Base-by-base conservation (phyloP, 2,329 filamentous ascomycete species). In the Xylaria sp. region DNA sequence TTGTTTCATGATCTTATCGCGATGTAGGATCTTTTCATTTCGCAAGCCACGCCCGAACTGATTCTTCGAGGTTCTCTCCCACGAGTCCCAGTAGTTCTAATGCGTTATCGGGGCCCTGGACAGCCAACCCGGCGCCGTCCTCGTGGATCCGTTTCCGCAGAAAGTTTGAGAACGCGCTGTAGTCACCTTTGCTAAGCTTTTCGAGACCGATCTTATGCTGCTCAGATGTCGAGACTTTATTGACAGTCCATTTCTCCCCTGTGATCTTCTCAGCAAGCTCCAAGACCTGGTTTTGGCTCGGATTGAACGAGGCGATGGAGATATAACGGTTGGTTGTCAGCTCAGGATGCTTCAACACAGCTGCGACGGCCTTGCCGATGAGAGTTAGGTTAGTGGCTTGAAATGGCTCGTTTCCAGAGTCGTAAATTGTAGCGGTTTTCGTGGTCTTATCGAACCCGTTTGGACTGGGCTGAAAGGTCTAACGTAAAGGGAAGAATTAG, bases 251-350 rank as follows among this genome's bases (percentile, higher is more conserved):
- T 68, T 85, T 85, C 21, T 79, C 74, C 1, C 84, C 84, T 0
- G 85, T 86, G 12, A 83, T 78, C 65, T 85, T 83, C 77, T 92
- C 87, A 2, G 87, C 78, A 0, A 83, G 75, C 13, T 79, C 77
- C 1, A 91, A 75, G 1, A 92, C 78, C 70, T 91, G 82, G 21
- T 86, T 86, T 77, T 91, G 88, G 1, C 85, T 84, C 0, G 85
- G 83, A 35, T 84, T 84, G 72, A 90, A 87, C 0, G 85, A 88
- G 2, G 87, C 84, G 18, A 91, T 79, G 60, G 83, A 84, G 35
- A 92, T 76, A 75, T 88, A 87, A 69, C 85, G 82, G 76, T 91
- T 91, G 42, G 82, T 84, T 0, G 87, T 90, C 66, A 83, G 1
- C 83, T 81, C 0, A 84, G 82, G 47, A 78, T 82, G 73, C 80